phyloP scores from a whole-genome alignment of 768 basidiomycete species.

The Russula sp. region DNA sequence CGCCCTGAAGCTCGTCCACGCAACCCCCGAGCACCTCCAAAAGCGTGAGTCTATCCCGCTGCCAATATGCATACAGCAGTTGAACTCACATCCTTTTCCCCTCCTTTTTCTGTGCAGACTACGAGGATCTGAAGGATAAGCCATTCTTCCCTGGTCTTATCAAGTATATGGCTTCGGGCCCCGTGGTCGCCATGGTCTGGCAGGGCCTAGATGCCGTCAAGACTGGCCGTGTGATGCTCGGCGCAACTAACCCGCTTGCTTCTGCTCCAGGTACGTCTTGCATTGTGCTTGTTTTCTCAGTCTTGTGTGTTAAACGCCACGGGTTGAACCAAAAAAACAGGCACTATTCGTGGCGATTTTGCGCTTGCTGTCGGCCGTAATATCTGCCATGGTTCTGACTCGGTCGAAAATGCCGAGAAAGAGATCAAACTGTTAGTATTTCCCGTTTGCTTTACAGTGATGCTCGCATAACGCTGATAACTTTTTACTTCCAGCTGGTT shows the following conservation, averaged over 20 bases:
- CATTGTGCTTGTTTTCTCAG: too few relatives aligned
- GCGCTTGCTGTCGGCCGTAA: conserved; percentile 93
- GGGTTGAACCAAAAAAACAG: conserved; percentile 39
- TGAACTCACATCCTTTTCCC: neutral
- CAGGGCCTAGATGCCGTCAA: conserved; percentile 92
- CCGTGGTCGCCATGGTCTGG: conserved; percentile 95
- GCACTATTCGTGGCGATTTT: conserved; percentile 95
- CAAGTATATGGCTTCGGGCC: conserved; percentile 94
- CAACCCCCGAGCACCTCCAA: conserved; percentile 83
- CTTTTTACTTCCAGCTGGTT: conserved; percentile 64
- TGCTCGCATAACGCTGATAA: conserved; percentile 22
- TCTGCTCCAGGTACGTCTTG: conserved; percentile 71
- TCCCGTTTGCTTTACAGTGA: neutral
- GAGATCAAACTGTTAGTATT: conserved; percentile 82
- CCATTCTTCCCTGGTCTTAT: conserved; percentile 95
- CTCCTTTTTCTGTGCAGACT: conserved; percentile 55
- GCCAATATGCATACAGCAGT: neutral
- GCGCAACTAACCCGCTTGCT: conserved; percentile 92
- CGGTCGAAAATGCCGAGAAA: conserved; percentile 87
- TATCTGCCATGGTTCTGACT: conserved; percentile 89
- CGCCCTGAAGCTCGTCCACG: conserved; percentile 86
- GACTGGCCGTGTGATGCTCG: conserved; percentile 94
- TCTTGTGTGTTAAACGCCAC: neutral
- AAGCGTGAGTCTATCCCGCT: conserved; percentile 53
- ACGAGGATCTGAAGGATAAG: conserved; percentile 92